Base-by-base conservation (phyloP, 2,329 filamentous ascomycete species). In the Samsoniella hepiali region DNA sequence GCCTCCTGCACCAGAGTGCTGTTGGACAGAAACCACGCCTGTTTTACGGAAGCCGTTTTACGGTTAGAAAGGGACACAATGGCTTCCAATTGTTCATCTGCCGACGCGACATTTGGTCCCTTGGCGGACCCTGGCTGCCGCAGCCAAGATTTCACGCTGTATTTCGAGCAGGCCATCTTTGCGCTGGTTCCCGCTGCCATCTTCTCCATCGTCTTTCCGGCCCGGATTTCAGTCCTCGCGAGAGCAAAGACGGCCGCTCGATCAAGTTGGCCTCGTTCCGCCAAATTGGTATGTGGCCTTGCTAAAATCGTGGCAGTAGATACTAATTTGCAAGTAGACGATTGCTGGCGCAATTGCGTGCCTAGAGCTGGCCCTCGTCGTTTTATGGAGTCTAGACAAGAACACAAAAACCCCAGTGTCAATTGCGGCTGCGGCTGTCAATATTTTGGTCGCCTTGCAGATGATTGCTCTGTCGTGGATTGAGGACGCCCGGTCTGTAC, bases 401-500 rank as follows among this genome's bases (percentile, higher is more conserved):
- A 44, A 7, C 10, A 2, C 27, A 8, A 49, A 54, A 8, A 42
- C 34, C 3, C 31, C 47, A 2, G 36, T 40, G 5, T 58, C 56
- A 1, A 17, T 60, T 32, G 56, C 47, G 22, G 54, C 62, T 10
- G 40, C 62, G 29, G 42, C 29, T 27, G 38, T 68, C 45, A 66
- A 64, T 51, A 59, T 71, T 9, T n/a, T 73, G 13, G 71, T 68
- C 17, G 66, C 69, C 2, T 47, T 73, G 17, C 66, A 64, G 27
- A 54, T 74, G 47, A 65, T 66, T 15, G 58, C 67, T 0, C 65
- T 76, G 13, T 74, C 74, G 0, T 74, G 71, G 64, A 54, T 65
- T 17, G 74, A 77, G 56, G 72, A 77, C 63, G 64, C 59, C 5
- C 67, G 70, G 3, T 70, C 72, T 32, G 65, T 74, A 9, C 67